Conservation (phyloP, 2,329 filamentous ascomycete species). For the Rhynchosporium graminicola region DNA sequence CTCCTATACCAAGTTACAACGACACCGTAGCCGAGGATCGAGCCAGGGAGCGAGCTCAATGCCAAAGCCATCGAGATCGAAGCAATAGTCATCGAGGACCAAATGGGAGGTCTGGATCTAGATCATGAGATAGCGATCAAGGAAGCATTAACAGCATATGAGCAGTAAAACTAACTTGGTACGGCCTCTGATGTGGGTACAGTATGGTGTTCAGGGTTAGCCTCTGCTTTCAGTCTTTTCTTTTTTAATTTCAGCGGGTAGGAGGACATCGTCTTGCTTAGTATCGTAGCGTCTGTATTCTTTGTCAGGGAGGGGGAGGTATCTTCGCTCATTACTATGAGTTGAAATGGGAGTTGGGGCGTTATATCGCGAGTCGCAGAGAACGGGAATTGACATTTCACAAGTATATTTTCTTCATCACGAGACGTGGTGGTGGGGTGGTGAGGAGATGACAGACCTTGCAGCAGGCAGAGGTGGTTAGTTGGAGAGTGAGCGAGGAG, state of each 20-base stretch:
- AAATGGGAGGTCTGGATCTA: conserved; percentile 17
- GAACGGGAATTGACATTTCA: conserved; percentile 10
- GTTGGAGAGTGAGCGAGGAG: conserved; percentile 5
- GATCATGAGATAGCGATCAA: conserved; percentile 24
- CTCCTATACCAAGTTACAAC: conserved; percentile 42
- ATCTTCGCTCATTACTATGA: conserved; percentile 6
- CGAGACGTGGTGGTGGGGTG: not conserved
- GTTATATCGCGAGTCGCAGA: conserved; percentile 9
- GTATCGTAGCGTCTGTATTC: not conserved
- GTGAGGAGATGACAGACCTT: not conserved
- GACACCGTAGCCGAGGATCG: conserved; percentile 39
- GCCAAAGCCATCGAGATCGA: conserved; percentile 24
- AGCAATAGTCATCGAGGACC: conserved; percentile 23
- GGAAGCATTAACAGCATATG: conserved; percentile 7
- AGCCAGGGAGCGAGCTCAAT: conserved; percentile 32
- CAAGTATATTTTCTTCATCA: not conserved
- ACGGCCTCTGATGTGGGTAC: conserved; percentile 3
- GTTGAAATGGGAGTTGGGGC: conserved; percentile 12
- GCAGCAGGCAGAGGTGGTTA: not conserved
- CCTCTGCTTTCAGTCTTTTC: not conserved
- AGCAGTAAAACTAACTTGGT: conserved; percentile 1
- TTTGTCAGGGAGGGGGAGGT: not conserved
- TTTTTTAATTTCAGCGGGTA: conserved; percentile 4
- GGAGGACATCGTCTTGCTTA: conserved; percentile 2
- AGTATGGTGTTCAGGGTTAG: conserved; percentile 15